Evolutionary conservation across 345 rosid species (phyloP).

Genomic region (Iberis pinnata): DNA sequence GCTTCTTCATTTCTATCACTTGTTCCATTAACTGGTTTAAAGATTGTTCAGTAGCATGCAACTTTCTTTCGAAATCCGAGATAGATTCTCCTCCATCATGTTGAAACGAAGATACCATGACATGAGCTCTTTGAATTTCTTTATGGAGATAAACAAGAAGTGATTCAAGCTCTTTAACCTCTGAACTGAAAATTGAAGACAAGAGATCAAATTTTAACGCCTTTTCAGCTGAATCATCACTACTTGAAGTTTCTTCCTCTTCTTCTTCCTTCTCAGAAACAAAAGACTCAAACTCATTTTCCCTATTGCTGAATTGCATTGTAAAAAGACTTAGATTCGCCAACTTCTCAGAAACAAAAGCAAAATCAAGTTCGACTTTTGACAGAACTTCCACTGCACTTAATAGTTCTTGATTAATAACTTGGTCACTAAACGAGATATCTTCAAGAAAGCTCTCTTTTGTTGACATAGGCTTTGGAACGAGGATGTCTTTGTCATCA

Average conservation of each 20-base stretch:
- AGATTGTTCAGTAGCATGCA: slow-evolving; percentile 46
- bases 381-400: slow-evolving; percentile 43
- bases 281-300: slow-evolving; percentile 60
- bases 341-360: slow-evolving; percentile 68
- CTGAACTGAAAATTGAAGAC: slow-evolving; percentile 56
- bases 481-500: slow-evolving; percentile 45
- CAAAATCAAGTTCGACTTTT: slow-evolving; percentile 61
- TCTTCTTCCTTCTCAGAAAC: slow-evolving; percentile 31
- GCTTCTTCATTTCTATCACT: slow-evolving; percentile 58
- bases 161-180: slow-evolving; percentile 52
- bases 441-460: slow-evolving; percentile 40
- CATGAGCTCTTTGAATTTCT: slow-evolving; percentile 34
- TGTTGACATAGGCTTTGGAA: slow-evolving; percentile 45
- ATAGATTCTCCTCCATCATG: slow-evolving; percentile 42
- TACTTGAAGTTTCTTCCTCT: slow-evolving; percentile 1
- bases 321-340: slow-evolving; percentile 61
- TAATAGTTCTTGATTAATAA: slow-evolving; percentile 36
- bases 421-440: slow-evolving; percentile 27
- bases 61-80: slow-evolving; percentile 51
- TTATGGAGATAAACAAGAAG: slow-evolving; percentile 35
- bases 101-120: slow-evolving; percentile 38
- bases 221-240: slow-evolving; percentile 37
- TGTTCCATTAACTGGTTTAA: slow-evolving; percentile 50
- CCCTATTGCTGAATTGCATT: slow-evolving; percentile 71
- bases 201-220: slow-evolving; percentile 65